Percentiles rank a stretch among this genome's conserved stretches.
phyloP scores from a whole-genome alignment of 2,329 filamentous ascomycete species.

The Epichloe aotearoae region DNA sequence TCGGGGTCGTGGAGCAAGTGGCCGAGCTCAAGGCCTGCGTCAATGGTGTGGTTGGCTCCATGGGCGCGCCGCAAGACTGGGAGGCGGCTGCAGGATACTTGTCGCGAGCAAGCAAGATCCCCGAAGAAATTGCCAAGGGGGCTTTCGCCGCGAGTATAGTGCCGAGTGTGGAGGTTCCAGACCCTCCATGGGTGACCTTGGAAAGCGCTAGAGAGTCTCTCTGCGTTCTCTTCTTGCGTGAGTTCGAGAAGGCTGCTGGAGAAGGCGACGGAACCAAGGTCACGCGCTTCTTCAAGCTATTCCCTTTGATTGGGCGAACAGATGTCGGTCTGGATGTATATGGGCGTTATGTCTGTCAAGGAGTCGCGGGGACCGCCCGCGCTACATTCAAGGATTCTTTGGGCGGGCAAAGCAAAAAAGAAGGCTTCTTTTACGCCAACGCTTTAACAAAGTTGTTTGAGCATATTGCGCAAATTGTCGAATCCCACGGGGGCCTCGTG shows the following conservation, averaged over 20 bases:
- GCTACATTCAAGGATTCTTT: conserved; percentile 61
- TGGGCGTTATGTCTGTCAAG: conserved; percentile 89
- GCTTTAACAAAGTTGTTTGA: conserved; percentile 87
- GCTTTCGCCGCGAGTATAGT: conserved; percentile 86
- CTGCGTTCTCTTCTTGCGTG: conserved; percentile 78
- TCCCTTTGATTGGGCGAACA: conserved; percentile 80
- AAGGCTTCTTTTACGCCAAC: conserved; percentile 84
- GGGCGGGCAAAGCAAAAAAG: conserved; percentile 36
- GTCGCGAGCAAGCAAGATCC: conserved; percentile 68
- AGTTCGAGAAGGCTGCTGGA: conserved; percentile 84
- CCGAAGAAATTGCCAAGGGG: conserved; percentile 65
- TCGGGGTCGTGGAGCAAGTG: conserved; percentile 89
- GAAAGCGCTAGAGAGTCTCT: conserved; percentile 79
- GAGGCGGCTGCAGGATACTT: conserved; percentile 90
- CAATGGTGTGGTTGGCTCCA: conserved; percentile 83
- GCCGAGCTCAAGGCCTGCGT: conserved; percentile 95
- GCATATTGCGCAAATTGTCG: conserved; percentile 93
- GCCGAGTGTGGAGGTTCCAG: conserved; percentile 88
- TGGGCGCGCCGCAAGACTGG: conserved; percentile 98
- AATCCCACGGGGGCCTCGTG: conserved; percentile 79
- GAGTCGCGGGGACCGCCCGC: conserved; percentile 74
- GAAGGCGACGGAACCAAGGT: conserved; percentile 83
- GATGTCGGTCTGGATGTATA: conserved; percentile 91
- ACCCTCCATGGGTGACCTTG: conserved; percentile 76
- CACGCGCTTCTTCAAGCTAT: conserved; percentile 95